Base-by-base conservation (phyloP, 257 asterid genomes). In the Leptodermis oblonga region DNA sequence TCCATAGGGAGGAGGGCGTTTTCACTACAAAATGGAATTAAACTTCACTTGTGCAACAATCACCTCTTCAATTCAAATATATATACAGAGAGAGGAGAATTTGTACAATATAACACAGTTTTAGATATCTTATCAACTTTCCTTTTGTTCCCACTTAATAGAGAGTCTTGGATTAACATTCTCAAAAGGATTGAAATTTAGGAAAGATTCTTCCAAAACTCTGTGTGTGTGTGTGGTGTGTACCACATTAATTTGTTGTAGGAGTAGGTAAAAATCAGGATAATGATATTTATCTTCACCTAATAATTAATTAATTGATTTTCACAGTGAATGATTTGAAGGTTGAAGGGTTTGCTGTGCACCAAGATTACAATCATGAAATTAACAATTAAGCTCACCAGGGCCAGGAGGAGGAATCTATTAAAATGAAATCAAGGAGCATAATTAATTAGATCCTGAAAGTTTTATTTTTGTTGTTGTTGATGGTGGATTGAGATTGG, bases 121-220 rank as follows among this genome's bases (percentile, higher is more conserved):
- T 70, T 84, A 75, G 68, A 73, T 39, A 6, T 36, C 70, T 68
- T 54, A 34, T 62, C 66, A 72, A 74, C 42, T 30, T 65, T 68
- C 58, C 31, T 23, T 36, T 64, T 67, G 34, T 0, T 20, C 75
- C 75, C 55, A 77, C 64, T 54, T 73, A 74, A 74, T 33, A 61
- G 48, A 76, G 54, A 23, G 55, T 49, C 25, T 20, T 74, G 71
- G 69, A 58, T 59, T 69, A 71, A 61, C 31, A 31, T 63, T 48
- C 39, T 58, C 33, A 30, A 23, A 63, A 52, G 70, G 73, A 18
- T 45, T 65, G 70, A 45, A 76, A 55, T 68, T 60, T 30, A 28
- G 15, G 33, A 22, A 5, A 7, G 73, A 66, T 70, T 77, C 66
- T 53, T 31, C 1, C 43, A 7, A 20, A 15, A 64, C 74, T n/a